Base-by-base conservation (phyloP, 1,139 yeast genomes). In the Geotrichum restrictum region DNA sequence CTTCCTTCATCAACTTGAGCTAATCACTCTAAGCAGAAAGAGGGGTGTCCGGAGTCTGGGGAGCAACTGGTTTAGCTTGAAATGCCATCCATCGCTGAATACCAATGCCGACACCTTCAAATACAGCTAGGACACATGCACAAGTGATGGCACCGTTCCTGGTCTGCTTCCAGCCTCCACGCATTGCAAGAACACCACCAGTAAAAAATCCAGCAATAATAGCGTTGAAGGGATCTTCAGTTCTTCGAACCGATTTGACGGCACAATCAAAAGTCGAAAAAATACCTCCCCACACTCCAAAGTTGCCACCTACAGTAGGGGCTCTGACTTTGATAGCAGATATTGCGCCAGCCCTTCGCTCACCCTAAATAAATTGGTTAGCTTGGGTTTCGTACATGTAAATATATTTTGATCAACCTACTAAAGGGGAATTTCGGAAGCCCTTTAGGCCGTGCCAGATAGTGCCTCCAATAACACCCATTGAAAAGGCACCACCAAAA, bases 381-480 rank as follows among this genome's bases (percentile, higher is more conserved):
- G 40, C 40, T 33, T 13, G n/a, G 3, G 36, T 11, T 33, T 11
- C 5, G 36, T 11, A 11, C n/a, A 11, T 6, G 29, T 24, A 5
- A 24, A 24, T 24, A 8, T 5, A 24, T 24, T 5, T 24, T 8
- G 29, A 24, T 24, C 6, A 40, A 22, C 43, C n/a, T 40, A 40
- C 43, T 19, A 72, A 63, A 16, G 99, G 98, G 13, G 97, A 88
- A 78, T 94, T 94, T 71, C 98, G 82, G 80, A 93, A 93, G 47
- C 99, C 99, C 70, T 94, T 93, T 67, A 93, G 86, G 67, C 98
- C 97, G 76, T 93, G 98, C 98, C 98, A 93, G 60, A 94, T 84
- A 64, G 94, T 83, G 60, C 99, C 99, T 74, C 98, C 98, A 66
- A 93, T 87, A 63, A 82, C 86, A 73, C 99, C 99, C 98, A 93